These are phyloP conservation scores for Tulasnella sp. DNA, from an alignment of 768 basidiomycete genomes.

Conservation along the genomic window DNA sequence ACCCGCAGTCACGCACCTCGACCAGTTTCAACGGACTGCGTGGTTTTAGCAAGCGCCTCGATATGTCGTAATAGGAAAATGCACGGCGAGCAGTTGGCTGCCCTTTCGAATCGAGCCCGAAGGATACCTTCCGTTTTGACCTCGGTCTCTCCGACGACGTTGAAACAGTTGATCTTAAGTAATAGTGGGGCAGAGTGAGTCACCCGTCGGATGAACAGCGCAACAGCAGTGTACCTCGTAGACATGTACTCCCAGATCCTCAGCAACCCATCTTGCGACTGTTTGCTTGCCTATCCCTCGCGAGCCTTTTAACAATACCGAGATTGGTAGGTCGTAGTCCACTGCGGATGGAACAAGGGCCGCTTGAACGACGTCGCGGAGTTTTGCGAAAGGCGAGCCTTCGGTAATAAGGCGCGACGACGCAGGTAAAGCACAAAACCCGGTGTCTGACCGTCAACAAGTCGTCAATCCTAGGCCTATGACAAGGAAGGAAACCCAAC, in stretches of 20 bases:
- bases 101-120: constrained; percentile 63
- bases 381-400: constrained; percentile 29
- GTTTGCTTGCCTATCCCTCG: constrained; percentile 77
- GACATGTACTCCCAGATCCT: constrained; percentile 56
- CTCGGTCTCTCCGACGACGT: constrained; percentile 66
- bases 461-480: not conserved
- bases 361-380: constrained; percentile 50
- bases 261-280: constrained; percentile 31
- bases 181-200: not conserved
- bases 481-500: not conserved
- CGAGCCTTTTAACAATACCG: constrained; percentile 66
- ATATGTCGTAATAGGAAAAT: constrained; percentile 67
- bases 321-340: constrained; percentile 52
- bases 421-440: not conserved
- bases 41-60: constrained; percentile 65
- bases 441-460: not conserved
- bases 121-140: constrained; percentile 63
- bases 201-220: not conserved
- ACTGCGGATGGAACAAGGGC: constrained; percentile 44
- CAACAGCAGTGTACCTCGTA: constrained; percentile 44
- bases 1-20: constrained; percentile 38
- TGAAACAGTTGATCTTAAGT: constrained; percentile 72
- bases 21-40: constrained; percentile 49
- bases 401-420: not conserved
- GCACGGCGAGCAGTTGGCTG: constrained; percentile 69